phyloP scores from a whole-genome alignment of 2,329 filamentous ascomycete genomes.

The Curvularia verruculosa region DNA sequence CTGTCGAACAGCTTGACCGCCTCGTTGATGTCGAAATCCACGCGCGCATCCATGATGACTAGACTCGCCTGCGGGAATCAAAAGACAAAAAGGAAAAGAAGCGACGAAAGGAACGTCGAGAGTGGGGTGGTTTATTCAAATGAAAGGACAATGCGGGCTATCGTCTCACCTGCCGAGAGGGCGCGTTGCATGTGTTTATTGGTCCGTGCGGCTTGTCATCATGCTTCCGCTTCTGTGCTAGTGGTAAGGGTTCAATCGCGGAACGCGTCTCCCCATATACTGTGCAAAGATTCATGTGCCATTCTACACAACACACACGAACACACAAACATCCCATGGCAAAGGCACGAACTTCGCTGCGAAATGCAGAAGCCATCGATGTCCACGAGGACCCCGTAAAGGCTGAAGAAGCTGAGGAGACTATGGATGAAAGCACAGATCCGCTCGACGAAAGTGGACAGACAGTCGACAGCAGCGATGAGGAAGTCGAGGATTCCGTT shows the following conservation, averaged over 20 bases:
- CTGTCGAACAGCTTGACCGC: constrained; percentile 96
- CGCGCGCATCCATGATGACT: constrained; percentile 67
- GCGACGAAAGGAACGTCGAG: constrained; percentile 25
- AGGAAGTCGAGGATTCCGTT: constrained; percentile 71
- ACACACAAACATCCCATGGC: constrained; percentile 30
- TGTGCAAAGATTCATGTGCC: constrained; percentile 10
- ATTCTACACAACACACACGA: constrained; percentile 20
- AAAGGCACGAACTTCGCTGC: constrained; percentile 38
- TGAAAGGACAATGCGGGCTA: constrained; percentile 23
- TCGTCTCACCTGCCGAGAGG: constrained; percentile 20
- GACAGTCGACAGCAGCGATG: constrained; percentile 55
- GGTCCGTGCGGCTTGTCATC: constrained; percentile 17
- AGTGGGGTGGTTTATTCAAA: constrained; percentile 19
- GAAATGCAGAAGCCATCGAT: constrained; percentile 35
- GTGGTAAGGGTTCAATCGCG: constrained; percentile 12
- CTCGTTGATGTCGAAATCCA: constrained; percentile 94
- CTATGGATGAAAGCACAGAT: constrained; percentile 56
- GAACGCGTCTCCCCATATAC: constrained; percentile 16
- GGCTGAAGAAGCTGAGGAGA: constrained; percentile 49
- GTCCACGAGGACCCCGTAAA: constrained; percentile 38
- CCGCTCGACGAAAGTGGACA: constrained; percentile 58
- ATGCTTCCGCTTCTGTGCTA: constrained; percentile 24
- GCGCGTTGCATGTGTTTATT: constrained; percentile 31
- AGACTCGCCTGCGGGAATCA: constrained; percentile 19
- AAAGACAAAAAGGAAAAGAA: constrained; percentile 22